Conservation (phyloP, 2,329 filamentous ascomycete genomes). For the Colletotrichum sidae region DNA sequence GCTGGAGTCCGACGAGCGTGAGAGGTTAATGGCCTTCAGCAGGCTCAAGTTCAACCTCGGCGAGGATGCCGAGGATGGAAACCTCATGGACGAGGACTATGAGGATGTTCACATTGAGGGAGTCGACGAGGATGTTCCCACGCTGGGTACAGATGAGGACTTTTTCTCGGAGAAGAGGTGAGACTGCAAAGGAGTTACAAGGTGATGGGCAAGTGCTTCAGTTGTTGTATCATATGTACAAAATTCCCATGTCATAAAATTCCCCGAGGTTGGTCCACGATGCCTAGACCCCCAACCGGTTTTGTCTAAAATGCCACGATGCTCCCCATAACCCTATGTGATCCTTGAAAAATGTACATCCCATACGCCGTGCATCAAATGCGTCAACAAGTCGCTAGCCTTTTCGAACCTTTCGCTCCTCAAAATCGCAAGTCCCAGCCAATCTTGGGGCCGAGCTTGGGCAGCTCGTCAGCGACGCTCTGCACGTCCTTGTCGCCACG, state of each 20-base stretch:
- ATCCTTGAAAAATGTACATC: not conserved
- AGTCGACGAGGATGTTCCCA: conserved; percentile 41
- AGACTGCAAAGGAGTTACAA: not conserved
- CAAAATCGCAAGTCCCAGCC: conserved; percentile 77
- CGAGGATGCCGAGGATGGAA: conserved; percentile 48
- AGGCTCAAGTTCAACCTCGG: conserved; percentile 60
- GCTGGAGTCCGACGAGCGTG: conserved; percentile 48
- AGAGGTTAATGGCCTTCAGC: conserved; percentile 49
- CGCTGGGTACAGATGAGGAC: not conserved
- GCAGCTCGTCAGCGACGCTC: conserved; percentile 94
- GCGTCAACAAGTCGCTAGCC: conserved; percentile 12
- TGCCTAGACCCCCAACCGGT: not conserved
- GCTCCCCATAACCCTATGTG: not conserved
- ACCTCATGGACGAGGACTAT: conserved; percentile 50
- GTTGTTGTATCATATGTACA: conserved; percentile 38
- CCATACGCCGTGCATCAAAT: conserved; percentile 11
- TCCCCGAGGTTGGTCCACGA: not conserved
- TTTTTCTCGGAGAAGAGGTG: too few species aligned
- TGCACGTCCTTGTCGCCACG: conserved; percentile 98
- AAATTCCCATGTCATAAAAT: conserved; percentile 16
- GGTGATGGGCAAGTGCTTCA: not conserved
- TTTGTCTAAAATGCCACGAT: conserved; percentile 23
- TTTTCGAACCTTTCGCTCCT: conserved; percentile 18
- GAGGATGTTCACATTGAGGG: conserved; percentile 53
- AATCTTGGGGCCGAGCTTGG: conserved; percentile 88